Evolutionary conservation across 495 filamentous ascomycete species (phyloP), one percentile per base, ranked within the genome.

Genomic region (Parathielavia appendiculata): DNA sequence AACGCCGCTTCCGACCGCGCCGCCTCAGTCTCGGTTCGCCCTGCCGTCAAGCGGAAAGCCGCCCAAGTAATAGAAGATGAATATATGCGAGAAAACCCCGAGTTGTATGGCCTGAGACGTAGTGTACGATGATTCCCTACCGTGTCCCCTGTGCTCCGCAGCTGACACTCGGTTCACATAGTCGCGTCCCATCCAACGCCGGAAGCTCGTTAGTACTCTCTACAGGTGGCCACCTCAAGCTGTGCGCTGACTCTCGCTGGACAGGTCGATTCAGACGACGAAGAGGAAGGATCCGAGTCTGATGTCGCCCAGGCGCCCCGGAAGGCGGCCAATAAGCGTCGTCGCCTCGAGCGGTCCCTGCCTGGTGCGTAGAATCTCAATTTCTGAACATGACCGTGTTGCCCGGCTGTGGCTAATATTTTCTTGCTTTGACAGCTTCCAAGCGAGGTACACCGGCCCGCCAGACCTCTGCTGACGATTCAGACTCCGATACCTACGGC

Each of bases 61-160:
- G 78, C 79, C 17, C 60, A 57, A 40, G 74, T 75, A 23, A 81
- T 85, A 20, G 86, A 88, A 45, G 89, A 95, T 32, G 87, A 92
- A 22, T 89, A 83, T 63, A 96, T 96, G 62, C 79, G 83, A 61
- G 85, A 90, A 66, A 91, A 98, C 69, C 93, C 93, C n/a, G 93
- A 97, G 68, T 76, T 98, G 19, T 98, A 97, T 74, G 93, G 92
- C 17, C 77, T 99, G 50, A 82, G 93, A 59, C 82, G 93, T 68
- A 98, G 93, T 76, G 91, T 91, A 85, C 56, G 86, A 69, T 36
- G 40, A 32, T 20, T 60, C 59, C 51, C 59, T 46, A 32, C 26
- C 45, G 7, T 51, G 23, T 20, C 2, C 11, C 36, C 36, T 44
- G 7, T 54, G 36, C 8, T 52, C 52, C 45, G 50, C 56, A 51